Conservation (phyloP, 345 rosid genomes). For the Noccaea caerulescens region DNA sequence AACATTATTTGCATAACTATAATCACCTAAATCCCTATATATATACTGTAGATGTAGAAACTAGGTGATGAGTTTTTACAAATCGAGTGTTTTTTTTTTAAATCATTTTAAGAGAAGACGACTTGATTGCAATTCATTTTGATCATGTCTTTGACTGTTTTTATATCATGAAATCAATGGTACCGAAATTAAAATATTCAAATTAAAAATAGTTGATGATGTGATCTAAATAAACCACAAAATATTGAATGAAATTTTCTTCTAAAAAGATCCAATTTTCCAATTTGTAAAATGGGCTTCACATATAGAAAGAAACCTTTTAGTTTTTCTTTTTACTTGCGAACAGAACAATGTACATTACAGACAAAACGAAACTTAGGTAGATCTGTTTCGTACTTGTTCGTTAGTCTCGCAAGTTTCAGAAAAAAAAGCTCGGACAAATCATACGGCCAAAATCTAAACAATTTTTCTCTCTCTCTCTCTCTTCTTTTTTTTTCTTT, state of each 20-base stretch:
- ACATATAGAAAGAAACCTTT: background rate
- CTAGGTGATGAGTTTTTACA: slow-evolving; percentile 8
- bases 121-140: no score
- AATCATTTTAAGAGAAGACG: no score
- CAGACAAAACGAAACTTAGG: background rate
- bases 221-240: no score
- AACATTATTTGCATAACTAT: slow-evolving; percentile 22
- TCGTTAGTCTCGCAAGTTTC: slow-evolving; percentile 10
- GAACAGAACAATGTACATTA: background rate
- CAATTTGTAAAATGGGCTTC: no score
- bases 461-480: background rate
- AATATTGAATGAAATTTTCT: no score
- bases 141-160: no score
- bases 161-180: no score
- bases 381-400: slow-evolving; percentile 24
- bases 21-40: background rate
- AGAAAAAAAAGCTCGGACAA: background rate
- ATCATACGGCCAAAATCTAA: background rate
- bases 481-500: background rate
- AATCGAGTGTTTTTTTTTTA: no score
- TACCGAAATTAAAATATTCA: no score
- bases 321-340: background rate
- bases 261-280: background rate
- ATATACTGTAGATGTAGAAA: slow-evolving; percentile 4
- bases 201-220: no score